These are phyloP conservation scores for Pseudevernia furfuracea DNA, from an alignment of 495 filamentous ascomycete genomes.

Conservation along the genomic window DNA sequence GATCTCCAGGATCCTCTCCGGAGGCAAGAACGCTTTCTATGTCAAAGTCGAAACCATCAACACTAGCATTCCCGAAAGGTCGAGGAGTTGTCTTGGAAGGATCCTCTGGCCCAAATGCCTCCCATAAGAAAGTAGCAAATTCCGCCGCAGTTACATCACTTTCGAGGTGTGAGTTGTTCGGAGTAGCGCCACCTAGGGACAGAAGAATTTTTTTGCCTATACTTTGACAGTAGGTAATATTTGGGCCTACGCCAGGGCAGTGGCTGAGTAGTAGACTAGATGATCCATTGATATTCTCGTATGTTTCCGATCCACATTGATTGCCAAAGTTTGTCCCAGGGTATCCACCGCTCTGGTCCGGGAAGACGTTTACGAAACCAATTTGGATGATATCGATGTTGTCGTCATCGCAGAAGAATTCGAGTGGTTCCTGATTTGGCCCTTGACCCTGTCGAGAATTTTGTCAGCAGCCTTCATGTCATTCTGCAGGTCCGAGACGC, in stretches of 20 bases:
- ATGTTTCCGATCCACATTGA: conserved; percentile 50
- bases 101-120: conserved; percentile 54
- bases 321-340: conserved; percentile 61
- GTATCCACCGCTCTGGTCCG: conserved; percentile 47
- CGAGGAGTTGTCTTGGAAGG: conserved; percentile 37
- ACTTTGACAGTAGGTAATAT: conserved; percentile 59
- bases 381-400: conserved; percentile 60
- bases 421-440: conserved; percentile 38
- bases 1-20: conserved; percentile 42
- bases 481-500: conserved; percentile 17
- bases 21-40: conserved; percentile 43
- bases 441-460: conserved; percentile 43
- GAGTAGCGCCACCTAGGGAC: conserved; percentile 58
- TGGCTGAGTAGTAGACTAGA: conserved; percentile 34
- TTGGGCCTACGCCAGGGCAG: conserved; percentile 38
- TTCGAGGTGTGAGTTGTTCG: conserved; percentile 54
- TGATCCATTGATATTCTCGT: conserved; percentile 25
- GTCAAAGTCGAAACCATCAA: conserved; percentile 72
- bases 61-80: conserved; percentile 54
- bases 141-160: conserved; percentile 42
- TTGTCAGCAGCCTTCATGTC: conserved; percentile 11
- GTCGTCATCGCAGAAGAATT: conserved; percentile 50
- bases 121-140: conserved; percentile 57
- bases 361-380: conserved; percentile 59
- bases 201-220: conserved; percentile 59